Evolutionary conservation across 768 basidiomycete species (phyloP), one percentile per base, ranked within the genome.

Genomic region (Termitomyces sp.): DNA sequence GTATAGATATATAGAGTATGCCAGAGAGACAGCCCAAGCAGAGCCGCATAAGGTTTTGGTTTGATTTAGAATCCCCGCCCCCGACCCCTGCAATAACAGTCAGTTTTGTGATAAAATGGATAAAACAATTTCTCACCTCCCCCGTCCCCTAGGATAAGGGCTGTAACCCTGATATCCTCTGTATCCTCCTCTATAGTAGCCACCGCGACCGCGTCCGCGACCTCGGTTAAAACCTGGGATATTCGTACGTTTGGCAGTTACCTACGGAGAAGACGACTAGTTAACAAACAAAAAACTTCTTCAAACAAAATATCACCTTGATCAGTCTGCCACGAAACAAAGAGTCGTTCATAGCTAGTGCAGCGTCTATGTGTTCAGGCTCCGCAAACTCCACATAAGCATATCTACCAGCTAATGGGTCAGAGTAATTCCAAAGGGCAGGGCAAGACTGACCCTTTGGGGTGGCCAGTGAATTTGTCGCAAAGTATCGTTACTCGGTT

Each of bases 381-480:
- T 97, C 95, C 68, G 97, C 88, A 74, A 99, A 99, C 74, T 99
- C 97, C 48, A 99, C 96, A 78, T 99, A 99, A 57, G 96, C 96
- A 78, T 91, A 99, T 55, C 96, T 98, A 67, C 32, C 3, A 52
- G 46, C n/a, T 36, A 12, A 16, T 4, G 20, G 35, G 46, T 59
- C 9, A 52, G 53, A 58, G 52, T 18, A 13, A 15, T 24, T 61
- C 16, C 22, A 60, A 58, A 35, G 60, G 48, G 45, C 55, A n/a
- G 9, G 45, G 15, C 15, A 35, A 8, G 3, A 66, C 71, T 55
- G 65, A 95, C 95, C 97, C 97, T 86, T 98, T 98, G 51, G 97
- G 96, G 78, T 98, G 96, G 52, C 97, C 97, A 24, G 96, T 98
- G 76, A 96, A 98, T 79, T 98, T 98, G 84, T 99, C 97, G 75